Evolutionary conservation across 306 rosid genomes (phyloP).

Genomic region (Inga laurina): DNA sequence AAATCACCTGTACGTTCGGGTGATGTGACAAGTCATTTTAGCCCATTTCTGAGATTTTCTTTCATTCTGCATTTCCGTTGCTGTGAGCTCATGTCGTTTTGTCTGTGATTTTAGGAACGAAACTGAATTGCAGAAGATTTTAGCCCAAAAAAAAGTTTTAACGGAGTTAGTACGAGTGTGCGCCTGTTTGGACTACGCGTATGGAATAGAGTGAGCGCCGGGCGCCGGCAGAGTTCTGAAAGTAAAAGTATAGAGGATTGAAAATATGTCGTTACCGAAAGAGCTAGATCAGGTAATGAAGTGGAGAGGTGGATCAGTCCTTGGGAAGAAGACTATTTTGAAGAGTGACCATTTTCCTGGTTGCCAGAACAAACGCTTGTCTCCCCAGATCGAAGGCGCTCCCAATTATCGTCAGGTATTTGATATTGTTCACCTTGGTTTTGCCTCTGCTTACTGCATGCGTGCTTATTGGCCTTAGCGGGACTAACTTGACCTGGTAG

Average conservation of each 20-base stretch:
- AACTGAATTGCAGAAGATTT: not conserved
- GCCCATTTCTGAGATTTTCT: not conserved
- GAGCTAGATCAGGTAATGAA: constrained; percentile 84
- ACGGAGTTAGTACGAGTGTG: not conserved
- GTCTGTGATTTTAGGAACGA: not conserved
- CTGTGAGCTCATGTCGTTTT: not conserved
- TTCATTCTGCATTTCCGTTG: constrained; percentile 12
- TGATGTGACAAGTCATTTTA: not conserved
- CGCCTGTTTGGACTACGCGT: not conserved
- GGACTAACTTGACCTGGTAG: not conserved
- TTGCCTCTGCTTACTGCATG: not conserved
- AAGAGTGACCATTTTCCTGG: constrained; percentile 98
- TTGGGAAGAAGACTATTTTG: constrained; percentile 90
- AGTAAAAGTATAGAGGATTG: not conserved
- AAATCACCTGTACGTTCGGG: not conserved
- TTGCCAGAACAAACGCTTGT: constrained; percentile 87
- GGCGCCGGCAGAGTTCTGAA: not conserved
- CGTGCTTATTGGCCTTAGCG: not conserved
- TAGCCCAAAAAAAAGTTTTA: not conserved
- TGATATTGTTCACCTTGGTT: not conserved
- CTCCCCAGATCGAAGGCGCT: constrained; percentile 94
- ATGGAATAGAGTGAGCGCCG: not conserved
- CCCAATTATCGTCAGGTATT: constrained; percentile 88
- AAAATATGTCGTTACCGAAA: constrained; percentile 53
- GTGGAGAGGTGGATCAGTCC: constrained; percentile 76